Conservation (phyloP, 2,329 filamentous ascomycete genomes). For the Tolypocladium ophioglossoides region DNA sequence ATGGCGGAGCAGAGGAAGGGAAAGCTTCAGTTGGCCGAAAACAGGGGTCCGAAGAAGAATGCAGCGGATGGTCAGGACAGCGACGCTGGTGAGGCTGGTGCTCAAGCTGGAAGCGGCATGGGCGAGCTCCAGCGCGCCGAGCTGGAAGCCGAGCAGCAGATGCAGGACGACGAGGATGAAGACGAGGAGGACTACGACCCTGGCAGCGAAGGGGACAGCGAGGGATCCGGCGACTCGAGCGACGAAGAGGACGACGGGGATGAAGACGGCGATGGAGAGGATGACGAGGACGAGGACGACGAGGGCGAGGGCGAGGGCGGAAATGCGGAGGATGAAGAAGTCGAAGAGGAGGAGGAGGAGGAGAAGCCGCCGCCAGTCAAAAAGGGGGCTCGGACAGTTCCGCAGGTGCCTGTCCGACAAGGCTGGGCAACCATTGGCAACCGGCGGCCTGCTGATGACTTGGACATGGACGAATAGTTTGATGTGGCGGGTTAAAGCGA, state of each 20-base stretch:
- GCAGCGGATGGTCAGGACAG: constrained; percentile 28
- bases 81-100: constrained; percentile 14
- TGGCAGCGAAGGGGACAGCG: constrained; percentile 48
- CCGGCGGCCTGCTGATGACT: constrained; percentile 12
- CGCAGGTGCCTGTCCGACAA: constrained; percentile 12
- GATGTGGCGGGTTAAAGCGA: constrained; percentile 14
- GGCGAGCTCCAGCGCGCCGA: constrained; percentile 41
- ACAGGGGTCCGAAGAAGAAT: constrained; percentile 36
- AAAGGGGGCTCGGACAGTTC: constrained; percentile 2
- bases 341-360: constrained; percentile 7
- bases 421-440: constrained; percentile 21
- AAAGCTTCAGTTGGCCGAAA: constrained; percentile 51
- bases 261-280: constrained; percentile 31
- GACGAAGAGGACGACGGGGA: constrained; percentile 45
- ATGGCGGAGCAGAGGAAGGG: constrained; percentile 59
- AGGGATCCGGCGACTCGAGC: constrained; percentile 39
- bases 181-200: constrained; percentile 59
- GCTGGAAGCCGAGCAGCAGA: constrained; percentile 37
- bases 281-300: constrained; percentile 25
- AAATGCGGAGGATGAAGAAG: constrained; percentile 9
- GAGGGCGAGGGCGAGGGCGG: constrained; percentile 14
- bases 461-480: constrained; percentile 23
- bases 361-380: constrained; percentile 4
- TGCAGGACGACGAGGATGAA: constrained; percentile 52
- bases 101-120: constrained; percentile 26